A percentile compares a stretch with the other conserved stretches of the same genome.
Conservation (phyloP, 148 eudicot genomes). For the Drosera capensis region DNA sequence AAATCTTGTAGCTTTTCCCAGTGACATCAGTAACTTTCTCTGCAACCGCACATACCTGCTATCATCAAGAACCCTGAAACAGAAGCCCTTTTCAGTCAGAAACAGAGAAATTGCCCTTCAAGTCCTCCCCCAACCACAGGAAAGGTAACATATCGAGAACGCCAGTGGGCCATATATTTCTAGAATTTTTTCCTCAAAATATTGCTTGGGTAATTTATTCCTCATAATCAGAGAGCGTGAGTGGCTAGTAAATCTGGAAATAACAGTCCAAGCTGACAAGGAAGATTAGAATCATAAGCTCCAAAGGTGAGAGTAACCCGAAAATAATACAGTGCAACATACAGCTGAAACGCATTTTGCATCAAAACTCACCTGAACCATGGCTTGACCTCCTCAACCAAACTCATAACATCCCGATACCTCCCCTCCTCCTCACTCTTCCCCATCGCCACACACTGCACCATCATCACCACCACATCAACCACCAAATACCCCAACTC, state of each 20-base stretch:
- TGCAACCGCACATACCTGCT: conserved; percentile 31
- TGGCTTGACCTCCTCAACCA: conserved; percentile 41
- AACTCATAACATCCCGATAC: conserved; percentile 22
- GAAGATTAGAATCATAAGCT: too few species aligned
- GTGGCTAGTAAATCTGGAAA: background rate
- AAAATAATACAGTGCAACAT: too few species aligned
- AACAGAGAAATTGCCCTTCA: background rate
- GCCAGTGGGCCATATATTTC: too few species aligned
- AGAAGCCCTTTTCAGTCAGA: conserved; percentile 7
- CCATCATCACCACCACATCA: conserved; percentile 36
- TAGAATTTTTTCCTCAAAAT: too few species aligned
- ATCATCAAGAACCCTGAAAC: conserved; percentile 40
- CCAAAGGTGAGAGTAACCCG: too few species aligned
- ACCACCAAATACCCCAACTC: conserved; percentile 39
- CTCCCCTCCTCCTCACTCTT: conserved; percentile 29
- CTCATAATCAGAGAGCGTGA: background rate
- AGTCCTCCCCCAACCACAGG: background rate
- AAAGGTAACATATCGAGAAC: background rate
- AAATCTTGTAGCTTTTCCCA: conserved; percentile 32
- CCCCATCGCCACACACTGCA: conserved; percentile 34
- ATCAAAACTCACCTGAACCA: conserved; percentile 50
- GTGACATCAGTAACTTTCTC: conserved; percentile 31
- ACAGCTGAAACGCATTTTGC: too few species aligned
- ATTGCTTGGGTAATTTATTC: background rate
- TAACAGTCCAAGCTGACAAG: background rate